These are phyloP conservation scores for Xerocomus potaroensis DNA, from an alignment of 768 basidiomycete species.

Conservation along the genomic window DNA sequence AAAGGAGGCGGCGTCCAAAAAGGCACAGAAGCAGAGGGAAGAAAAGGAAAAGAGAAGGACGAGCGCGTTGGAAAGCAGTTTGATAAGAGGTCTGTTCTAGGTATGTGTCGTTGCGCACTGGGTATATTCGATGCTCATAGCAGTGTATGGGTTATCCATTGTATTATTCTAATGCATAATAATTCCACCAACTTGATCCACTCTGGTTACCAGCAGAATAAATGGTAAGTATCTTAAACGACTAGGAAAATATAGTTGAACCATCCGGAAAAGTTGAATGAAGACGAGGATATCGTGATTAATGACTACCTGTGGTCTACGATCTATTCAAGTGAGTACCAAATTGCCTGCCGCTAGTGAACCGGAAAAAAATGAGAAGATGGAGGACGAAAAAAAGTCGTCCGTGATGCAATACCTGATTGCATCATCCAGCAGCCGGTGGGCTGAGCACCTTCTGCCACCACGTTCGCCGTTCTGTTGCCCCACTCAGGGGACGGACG, in stretches of 20 bases:
- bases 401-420: background rate
- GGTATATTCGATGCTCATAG: background rate
- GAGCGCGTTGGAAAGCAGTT: constrained; percentile 2
- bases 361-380: background rate
- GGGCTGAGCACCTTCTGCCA: constrained; percentile 29
- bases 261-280: background rate
- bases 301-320: constrained; percentile 1
- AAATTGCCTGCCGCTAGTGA: background rate
- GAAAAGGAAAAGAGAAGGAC: constrained; percentile 1
- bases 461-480: constrained; percentile 25
- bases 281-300: background rate
- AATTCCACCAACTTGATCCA: background rate
- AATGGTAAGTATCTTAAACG: constrained; percentile 1
- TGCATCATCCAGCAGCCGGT: constrained; percentile 10
- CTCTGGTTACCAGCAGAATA: background rate
- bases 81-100: constrained; percentile 18
- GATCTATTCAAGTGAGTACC: background rate
- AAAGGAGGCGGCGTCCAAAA: constrained; percentile 8
- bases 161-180: constrained; percentile 1
- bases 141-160: background rate
- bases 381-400: background rate
- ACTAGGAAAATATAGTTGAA: background rate
- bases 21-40: constrained; percentile 5
- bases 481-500: background rate
- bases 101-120: too few relatives aligned